Conservation (phyloP, 768 basidiomycete species). For the Suillus fuscotomentosus region DNA sequence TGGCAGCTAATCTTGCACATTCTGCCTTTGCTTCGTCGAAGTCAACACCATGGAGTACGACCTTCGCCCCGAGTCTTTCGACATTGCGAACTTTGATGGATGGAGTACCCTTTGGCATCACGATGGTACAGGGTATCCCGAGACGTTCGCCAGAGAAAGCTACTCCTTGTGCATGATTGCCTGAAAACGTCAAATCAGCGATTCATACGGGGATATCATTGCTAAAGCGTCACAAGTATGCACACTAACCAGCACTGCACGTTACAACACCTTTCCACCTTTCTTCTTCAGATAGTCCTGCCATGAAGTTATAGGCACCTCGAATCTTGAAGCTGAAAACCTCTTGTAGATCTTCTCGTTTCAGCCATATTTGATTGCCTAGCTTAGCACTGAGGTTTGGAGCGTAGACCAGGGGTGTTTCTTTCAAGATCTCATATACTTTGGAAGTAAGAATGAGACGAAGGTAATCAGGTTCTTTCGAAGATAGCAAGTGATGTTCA, state of each 20-base stretch:
- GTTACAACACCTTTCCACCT: conserved; percentile 97
- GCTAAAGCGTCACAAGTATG: conserved; percentile 32
- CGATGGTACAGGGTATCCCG: conserved; percentile 94
- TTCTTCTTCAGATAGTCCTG: conserved; percentile 80
- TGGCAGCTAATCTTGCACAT: conserved; percentile 78
- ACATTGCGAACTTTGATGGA: conserved; percentile 96
- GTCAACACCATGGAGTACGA: conserved; percentile 86
- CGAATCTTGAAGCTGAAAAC: conserved; percentile 99
- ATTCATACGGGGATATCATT: not conserved
- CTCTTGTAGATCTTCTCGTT: conserved; percentile 94
- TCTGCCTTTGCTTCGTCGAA: conserved; percentile 97
- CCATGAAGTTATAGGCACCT: conserved; percentile 99
- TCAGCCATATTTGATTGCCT: conserved; percentile 93
- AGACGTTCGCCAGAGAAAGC: conserved; percentile 90
- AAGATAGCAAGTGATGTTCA: conserved; percentile 60
- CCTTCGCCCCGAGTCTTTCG: conserved; percentile 91
- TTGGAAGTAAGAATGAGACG: conserved; percentile 85
- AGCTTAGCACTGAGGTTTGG: conserved; percentile 83
- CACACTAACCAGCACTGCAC: conserved; percentile 93
- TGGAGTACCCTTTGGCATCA: conserved; percentile 95
- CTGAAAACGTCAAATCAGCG: conserved; percentile 38
- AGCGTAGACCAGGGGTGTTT: conserved; percentile 88
- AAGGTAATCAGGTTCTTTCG: conserved; percentile 82
- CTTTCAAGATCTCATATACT: conserved; percentile 85
- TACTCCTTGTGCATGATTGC: conserved; percentile 98